Evolutionary conservation across 257 asterid species (phyloP).

Genomic region (Solanum okadae): DNA sequence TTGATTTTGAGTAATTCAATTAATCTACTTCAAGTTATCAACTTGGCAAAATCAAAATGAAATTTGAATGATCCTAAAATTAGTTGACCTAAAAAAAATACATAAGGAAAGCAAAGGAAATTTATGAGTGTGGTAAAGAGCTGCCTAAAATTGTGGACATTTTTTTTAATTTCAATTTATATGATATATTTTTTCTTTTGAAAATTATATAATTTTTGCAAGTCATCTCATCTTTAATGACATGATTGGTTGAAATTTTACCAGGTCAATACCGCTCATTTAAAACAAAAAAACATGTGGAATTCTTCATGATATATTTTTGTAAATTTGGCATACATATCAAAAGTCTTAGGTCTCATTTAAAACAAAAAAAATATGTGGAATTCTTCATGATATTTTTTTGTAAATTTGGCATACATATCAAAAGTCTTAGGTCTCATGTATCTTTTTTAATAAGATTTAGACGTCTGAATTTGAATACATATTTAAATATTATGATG

Average conservation of each 20-base stretch:
- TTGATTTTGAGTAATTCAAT: neutral
- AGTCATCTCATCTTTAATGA: neutral
- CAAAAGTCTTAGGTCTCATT: too few species aligned
- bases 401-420: too few species aligned
- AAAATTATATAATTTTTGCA: neutral
- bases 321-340: neutral
- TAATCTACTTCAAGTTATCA: neutral
- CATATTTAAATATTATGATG: too few species aligned
- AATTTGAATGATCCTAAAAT: neutral
- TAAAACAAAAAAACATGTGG: neutral
- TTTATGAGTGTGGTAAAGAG: neutral
- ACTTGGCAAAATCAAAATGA: neutral
- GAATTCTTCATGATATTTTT: too few species aligned
- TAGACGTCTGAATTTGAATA: rapidly evolving
- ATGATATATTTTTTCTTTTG: neutral
- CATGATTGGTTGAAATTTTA: neutral
- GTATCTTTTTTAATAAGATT: too few species aligned
- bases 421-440: too few species aligned
- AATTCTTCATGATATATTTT: neutral
- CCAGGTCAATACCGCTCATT: neutral
- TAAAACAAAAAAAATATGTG: too few species aligned
- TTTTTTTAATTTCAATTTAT: neutral
- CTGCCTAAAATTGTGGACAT: neutral
- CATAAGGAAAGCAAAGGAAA: neutral
- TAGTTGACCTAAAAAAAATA: neutral